A percentile compares a stretch with the other conserved stretches of the same genome.
phyloP scores from a whole-genome alignment of 2,329 filamentous ascomycete species.

The Helminthosporium solani region DNA sequence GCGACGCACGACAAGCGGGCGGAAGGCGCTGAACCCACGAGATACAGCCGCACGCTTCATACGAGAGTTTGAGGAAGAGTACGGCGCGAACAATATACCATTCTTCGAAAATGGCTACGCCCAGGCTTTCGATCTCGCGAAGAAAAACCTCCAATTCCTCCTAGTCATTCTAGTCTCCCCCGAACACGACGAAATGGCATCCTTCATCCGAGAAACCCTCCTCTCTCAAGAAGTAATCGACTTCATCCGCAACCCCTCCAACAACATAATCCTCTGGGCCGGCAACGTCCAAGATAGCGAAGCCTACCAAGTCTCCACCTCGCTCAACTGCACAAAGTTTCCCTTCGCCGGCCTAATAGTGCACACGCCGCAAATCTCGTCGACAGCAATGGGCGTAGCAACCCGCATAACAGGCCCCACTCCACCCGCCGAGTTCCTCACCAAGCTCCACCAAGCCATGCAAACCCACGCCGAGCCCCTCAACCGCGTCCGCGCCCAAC shows the following conservation, averaged over 20 bases:
- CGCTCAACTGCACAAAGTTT: constrained; percentile 87
- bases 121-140: constrained; percentile 84
- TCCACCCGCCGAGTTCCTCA: constrained; percentile 68
- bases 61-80: constrained; percentile 92
- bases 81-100: constrained; percentile 69
- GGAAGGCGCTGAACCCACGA: constrained; percentile 75
- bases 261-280: constrained; percentile 86
- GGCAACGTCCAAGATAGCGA: constrained; percentile 92
- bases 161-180: constrained; percentile 86
- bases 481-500: constrained; percentile 69
- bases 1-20: constrained; percentile 62
- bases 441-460: constrained; percentile 72
- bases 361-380: constrained; percentile 80
- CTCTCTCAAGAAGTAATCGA: constrained; percentile 70
- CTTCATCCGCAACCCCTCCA: constrained; percentile 72
- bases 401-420: constrained; percentile 74
- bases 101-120: constrained; percentile 91
- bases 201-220: constrained; percentile 80
- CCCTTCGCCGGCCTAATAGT: constrained; percentile 86
- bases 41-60: constrained; percentile 88
- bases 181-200: constrained; percentile 87
- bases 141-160: constrained; percentile 87
- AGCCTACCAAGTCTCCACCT: constrained; percentile 87
- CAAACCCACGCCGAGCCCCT: constrained; percentile 75
- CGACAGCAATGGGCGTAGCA: constrained; percentile 87